Percentiles rank a stretch among this genome's conserved stretches.
Evolutionary conservation across 495 filamentous ascomycete species (phyloP).

Genomic region (Chaetomidium leptoderma): DNA sequence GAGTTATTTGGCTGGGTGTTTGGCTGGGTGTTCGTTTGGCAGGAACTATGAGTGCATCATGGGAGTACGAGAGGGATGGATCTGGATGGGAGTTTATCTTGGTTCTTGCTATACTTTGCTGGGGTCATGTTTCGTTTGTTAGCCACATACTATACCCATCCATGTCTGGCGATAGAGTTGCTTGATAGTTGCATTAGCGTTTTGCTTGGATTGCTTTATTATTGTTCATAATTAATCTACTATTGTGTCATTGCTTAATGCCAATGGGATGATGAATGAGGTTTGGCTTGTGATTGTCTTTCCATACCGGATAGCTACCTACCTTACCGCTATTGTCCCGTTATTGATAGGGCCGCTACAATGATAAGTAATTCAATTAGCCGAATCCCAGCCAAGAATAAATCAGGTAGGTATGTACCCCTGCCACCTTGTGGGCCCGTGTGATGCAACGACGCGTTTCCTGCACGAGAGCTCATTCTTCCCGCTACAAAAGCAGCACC

Average conservation of each 20-base stretch:
- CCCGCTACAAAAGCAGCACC: background rate
- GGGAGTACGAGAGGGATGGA: background rate
- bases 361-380: background rate
- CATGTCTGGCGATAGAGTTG: slow-evolving; percentile 6
- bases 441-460: slow-evolving; percentile 17
- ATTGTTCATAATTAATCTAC: background rate
- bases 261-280: too few relatives aligned
- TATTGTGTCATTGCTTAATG: background rate
- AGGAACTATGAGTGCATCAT: background rate
- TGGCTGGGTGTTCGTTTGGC: background rate
- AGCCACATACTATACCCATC: slow-evolving; percentile 6
- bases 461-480: background rate
- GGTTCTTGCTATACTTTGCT: background rate
- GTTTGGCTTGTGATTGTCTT: too few relatives aligned
- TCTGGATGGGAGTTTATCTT: background rate
- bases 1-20: background rate
- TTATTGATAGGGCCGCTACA: background rate
- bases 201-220: background rate
- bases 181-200: slow-evolving; percentile 7
- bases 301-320: too few relatives aligned
- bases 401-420: background rate
- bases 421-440: too few relatives aligned
- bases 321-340: background rate
- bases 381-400: background rate
- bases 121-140: background rate